A percentile compares a stretch with the other conserved stretches of the same genome.
Conservation (phyloP, 139 green algal species). For the Zygnema cylindricum region DNA sequence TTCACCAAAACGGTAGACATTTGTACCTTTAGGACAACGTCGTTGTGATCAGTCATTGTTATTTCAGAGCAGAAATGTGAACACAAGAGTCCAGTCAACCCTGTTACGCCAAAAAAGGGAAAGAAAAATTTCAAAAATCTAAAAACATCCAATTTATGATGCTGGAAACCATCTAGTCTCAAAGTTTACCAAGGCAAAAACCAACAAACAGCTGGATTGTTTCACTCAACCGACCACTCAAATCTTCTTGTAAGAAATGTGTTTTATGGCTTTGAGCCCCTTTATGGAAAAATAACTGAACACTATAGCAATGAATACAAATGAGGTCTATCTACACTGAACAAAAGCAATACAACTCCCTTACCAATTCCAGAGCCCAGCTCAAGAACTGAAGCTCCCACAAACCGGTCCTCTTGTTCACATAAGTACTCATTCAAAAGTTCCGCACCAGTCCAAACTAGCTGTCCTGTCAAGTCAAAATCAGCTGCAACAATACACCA, state of each 20-base stretch:
- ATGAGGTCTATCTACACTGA: too few species aligned
- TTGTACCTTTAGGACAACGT: constrained; percentile 37
- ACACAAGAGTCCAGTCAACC: constrained; percentile 32
- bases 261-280: too few species aligned
- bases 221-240: too few species aligned
- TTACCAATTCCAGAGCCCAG: constrained; percentile 38
- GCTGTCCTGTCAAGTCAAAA: constrained; percentile 44
- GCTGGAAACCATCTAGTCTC: too few species aligned
- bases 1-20: too few species aligned
- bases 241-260: too few species aligned
- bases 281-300: too few species aligned
- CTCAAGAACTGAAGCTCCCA: constrained; percentile 8
- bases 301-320: too few species aligned
- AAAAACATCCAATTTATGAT: too few species aligned
- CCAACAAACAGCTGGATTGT: too few species aligned
- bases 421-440: constrained; percentile 25
- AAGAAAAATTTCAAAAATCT: too few species aligned
- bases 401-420: not conserved
- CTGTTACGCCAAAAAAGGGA: not conserved
- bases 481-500: constrained; percentile 28
- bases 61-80: constrained; percentile 11
- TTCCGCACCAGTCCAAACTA: constrained; percentile 39
- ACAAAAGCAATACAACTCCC: not conserved
- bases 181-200: too few species aligned
- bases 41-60: constrained; percentile 46